Evolutionary conservation across 208 protist genomes (phyloP).

Genomic region (Jaenimonas drosophilae): DNA sequence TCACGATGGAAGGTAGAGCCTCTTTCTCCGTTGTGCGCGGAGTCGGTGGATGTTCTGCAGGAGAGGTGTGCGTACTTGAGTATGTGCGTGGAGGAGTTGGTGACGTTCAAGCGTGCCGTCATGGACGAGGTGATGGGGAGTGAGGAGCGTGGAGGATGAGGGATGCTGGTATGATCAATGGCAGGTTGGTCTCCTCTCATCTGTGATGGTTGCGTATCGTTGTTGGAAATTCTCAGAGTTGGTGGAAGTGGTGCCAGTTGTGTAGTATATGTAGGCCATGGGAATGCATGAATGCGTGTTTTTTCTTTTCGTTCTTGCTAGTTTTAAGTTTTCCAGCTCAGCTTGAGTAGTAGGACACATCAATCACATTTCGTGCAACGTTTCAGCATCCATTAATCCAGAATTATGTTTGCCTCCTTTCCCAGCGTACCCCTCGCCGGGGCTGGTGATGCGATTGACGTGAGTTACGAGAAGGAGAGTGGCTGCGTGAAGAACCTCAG

Average conservation of each 20-base stretch:
- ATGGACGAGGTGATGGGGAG: too few relatives aligned
- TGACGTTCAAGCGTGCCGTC: too few relatives aligned
- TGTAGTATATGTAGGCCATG: too few relatives aligned
- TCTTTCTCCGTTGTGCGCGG: too few relatives aligned
- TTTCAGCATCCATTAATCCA: not conserved
- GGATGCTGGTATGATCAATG: too few relatives aligned
- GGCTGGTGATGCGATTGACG: constrained; percentile 15
- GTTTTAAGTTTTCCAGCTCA: not conserved
- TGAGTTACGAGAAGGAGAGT: constrained; percentile 15
- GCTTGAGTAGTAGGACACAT: not conserved
- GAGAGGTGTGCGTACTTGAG: too few relatives aligned
- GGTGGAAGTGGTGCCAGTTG: too few relatives aligned
- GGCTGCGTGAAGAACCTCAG: constrained; percentile 19
- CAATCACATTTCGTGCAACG: not conserved
- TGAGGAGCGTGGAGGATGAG: too few relatives aligned
- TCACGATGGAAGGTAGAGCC: too few relatives aligned
- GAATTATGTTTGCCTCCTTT: constrained; percentile 36
- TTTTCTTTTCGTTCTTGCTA: constrained; percentile 2
- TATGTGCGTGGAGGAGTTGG: too few relatives aligned
- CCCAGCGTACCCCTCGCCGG: constrained; percentile 26
- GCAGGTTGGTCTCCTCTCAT: too few relatives aligned
- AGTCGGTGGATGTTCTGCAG: too few relatives aligned
- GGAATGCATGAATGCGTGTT: constrained; percentile 1
- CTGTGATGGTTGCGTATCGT: not conserved
- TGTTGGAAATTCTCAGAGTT: not conserved